phyloP scores from a whole-genome alignment of 306 rosid species.

The Astragalus membranaceus region DNA sequence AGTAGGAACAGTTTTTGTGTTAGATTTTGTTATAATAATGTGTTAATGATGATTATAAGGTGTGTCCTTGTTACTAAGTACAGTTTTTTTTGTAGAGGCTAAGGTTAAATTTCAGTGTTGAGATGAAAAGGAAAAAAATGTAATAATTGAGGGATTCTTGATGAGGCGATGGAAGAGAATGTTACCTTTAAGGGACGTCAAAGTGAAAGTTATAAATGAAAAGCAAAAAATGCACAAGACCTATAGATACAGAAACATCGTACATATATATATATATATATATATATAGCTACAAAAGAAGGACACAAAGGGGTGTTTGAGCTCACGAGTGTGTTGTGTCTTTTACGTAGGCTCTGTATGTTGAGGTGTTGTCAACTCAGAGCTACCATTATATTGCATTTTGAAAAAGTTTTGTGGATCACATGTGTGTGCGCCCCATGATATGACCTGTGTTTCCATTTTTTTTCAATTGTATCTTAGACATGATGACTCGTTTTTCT shows the following conservation, averaged over 20 bases:
- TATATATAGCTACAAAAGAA: constrained; percentile 11
- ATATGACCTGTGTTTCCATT: constrained; percentile 22
- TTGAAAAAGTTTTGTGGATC: constrained; percentile 30
- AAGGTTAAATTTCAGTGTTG: neutral
- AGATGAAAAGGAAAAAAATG: neutral
- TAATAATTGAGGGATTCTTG: constrained; percentile 1
- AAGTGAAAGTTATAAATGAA: constrained; percentile 22
- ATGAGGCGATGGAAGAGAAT: constrained; percentile 17
- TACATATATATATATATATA: neutral
- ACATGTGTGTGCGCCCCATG: constrained; percentile 42
- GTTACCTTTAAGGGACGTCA: neutral
- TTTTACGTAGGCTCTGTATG: constrained; percentile 28
- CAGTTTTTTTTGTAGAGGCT: neutral
- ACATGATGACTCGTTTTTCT: constrained; percentile 15
- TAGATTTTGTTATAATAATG: neutral
- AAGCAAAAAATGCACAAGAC: neutral
- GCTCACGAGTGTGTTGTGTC: constrained; percentile 20
- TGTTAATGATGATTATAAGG: neutral
- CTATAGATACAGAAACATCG: neutral
- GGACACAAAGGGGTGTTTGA: constrained; percentile 17
- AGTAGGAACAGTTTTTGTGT: no score
- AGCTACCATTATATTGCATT: constrained; percentile 25
- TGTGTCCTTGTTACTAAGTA: neutral
- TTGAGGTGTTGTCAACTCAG: constrained; percentile 61
- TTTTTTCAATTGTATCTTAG: neutral